phyloP scores from a whole-genome alignment of 495 filamentous ascomycete species.

The Daldinia concentrica region DNA sequence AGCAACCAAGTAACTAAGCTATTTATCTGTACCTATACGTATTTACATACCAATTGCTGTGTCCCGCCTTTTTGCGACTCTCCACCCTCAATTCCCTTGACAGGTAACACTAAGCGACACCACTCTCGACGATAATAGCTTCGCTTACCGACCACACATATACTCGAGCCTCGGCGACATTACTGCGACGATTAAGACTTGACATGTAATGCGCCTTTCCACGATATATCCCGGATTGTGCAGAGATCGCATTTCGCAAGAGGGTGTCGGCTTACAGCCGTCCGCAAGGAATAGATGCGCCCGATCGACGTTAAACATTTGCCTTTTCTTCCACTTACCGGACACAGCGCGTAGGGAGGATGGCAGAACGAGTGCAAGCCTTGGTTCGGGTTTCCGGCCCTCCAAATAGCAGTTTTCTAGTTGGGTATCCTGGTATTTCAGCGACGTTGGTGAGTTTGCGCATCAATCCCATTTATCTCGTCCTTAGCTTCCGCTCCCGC shows the following conservation, averaged over 20 bases:
- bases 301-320: slow-evolving; percentile 30
- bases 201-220: slow-evolving; percentile 26
- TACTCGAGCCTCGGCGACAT: background rate
- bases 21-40: background rate
- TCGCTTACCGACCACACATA: slow-evolving; percentile 3
- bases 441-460: slow-evolving; percentile 83
- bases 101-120: slow-evolving; percentile 13
- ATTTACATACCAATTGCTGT: slow-evolving; percentile 26
- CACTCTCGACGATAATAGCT: slow-evolving; percentile 5
- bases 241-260: slow-evolving; percentile 38
- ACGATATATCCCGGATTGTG: slow-evolving; percentile 16
- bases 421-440: slow-evolving; percentile 97
- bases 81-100: slow-evolving; percentile 24
- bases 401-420: slow-evolving; percentile 94
- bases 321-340: slow-evolving; percentile 32
- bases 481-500: slow-evolving; percentile 5
- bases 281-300: slow-evolving; percentile 44
- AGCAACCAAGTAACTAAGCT: slow-evolving; percentile 1
- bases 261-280: slow-evolving; percentile 44
- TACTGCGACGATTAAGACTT: slow-evolving; percentile 16
- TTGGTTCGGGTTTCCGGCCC: slow-evolving; percentile 97
- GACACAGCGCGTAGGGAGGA: slow-evolving; percentile 43
- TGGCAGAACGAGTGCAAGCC: slow-evolving; percentile 72
- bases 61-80: slow-evolving; percentile 29
- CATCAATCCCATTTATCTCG: slow-evolving; percentile 11